These are phyloP conservation scores for Russula foetens DNA, from an alignment of 768 basidiomycete species.

Conservation along the genomic window DNA sequence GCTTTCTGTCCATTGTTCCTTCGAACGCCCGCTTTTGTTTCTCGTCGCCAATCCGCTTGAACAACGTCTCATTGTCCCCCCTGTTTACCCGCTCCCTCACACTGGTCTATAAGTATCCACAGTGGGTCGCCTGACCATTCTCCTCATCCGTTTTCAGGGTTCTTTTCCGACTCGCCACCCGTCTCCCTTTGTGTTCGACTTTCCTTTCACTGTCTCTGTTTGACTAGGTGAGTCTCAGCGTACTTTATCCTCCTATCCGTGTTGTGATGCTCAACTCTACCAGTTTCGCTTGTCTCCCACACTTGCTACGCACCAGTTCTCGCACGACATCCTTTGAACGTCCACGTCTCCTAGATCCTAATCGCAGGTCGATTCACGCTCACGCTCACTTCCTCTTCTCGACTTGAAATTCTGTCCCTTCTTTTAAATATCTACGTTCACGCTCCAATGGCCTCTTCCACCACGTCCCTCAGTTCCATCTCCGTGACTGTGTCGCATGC, in stretches of 20 bases:
- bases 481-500: conserved; percentile 65
- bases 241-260: neutral
- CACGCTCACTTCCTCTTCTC: conserved; percentile 23
- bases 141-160: conserved; percentile 13
- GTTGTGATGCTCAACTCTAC: neutral
- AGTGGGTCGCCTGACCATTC: neutral
- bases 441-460: conserved; percentile 10
- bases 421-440: conserved; percentile 7
- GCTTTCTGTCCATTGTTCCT: conserved; percentile 22
- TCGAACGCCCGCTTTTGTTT: conserved; percentile 25
- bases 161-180: neutral
- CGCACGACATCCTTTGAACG: conserved; percentile 7
- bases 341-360: conserved; percentile 21
- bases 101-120: conserved; percentile 26
- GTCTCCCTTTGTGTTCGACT: conserved; percentile 9
- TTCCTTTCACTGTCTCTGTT: conserved; percentile 9
- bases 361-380: conserved; percentile 28
- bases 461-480: conserved; percentile 39
- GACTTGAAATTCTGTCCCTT: conserved; percentile 20
- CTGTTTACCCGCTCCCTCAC: conserved; percentile 13
- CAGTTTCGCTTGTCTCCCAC: conserved; percentile 3
- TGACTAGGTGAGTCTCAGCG: neutral
- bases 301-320: conserved; percentile 25
- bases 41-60: conserved; percentile 22
- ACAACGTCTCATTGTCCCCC: conserved; percentile 26